Percentiles rank a stretch among this genome's conserved stretches.
phyloP scores from a whole-genome alignment of 768 basidiomycete genomes.

The Lactarius sp. region DNA sequence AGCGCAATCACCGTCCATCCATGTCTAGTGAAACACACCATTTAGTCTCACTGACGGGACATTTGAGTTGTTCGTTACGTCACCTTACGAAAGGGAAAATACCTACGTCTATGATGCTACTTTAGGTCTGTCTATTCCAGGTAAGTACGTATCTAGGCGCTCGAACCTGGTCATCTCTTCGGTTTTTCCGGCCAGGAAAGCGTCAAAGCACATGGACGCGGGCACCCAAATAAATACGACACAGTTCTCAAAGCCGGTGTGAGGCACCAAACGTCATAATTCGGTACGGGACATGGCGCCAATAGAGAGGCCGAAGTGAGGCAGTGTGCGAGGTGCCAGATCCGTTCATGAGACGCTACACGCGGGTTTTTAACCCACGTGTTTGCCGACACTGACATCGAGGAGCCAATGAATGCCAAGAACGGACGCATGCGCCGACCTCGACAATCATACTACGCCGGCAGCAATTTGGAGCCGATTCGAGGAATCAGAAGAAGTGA shows the following conservation, averaged over 20 bases:
- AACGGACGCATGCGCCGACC: constrained; percentile 10
- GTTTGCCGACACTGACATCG: neutral
- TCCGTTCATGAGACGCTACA: neutral
- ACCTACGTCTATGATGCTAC: neutral
- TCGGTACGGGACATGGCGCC: no score
- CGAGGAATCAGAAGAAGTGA: neutral
- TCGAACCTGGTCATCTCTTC: neutral
- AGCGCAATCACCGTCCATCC: no score
- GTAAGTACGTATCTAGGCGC: neutral
- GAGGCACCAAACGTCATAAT: neutral
- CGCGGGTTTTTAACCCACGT: constrained; percentile 2
- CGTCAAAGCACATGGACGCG: neutral
- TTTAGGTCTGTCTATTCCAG: no score
- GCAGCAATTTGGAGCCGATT: neutral
- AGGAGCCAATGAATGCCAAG: constrained; percentile 15
- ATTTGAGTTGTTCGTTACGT: neutral
- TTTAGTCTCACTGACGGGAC: neutral
- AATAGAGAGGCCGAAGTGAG: no score
- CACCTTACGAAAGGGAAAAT: neutral
- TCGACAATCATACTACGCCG: neutral
- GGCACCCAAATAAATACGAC: constrained; percentile 2
- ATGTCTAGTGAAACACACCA: neutral
- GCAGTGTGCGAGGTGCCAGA: no score
- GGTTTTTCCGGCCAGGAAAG: neutral
- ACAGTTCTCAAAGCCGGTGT: constrained; percentile 9